Evolutionary conservation across 305 asterid species (phyloP).

Genomic region (Coffea humblotiana): DNA sequence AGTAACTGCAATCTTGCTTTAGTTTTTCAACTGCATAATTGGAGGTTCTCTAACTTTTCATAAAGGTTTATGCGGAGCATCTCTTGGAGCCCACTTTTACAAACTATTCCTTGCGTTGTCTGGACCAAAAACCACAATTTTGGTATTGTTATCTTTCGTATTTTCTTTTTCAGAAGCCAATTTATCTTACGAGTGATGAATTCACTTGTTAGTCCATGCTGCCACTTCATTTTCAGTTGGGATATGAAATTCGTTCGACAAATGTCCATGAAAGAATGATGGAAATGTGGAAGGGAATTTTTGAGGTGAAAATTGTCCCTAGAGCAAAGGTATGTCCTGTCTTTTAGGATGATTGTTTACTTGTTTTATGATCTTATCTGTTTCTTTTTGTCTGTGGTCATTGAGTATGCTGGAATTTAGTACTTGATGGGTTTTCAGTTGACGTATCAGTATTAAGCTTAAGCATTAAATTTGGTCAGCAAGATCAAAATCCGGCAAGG

Average conservation of each 20-base stretch:
- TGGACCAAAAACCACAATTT: slow-evolving; percentile 76
- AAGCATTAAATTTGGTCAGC: background rate
- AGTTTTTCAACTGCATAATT: slow-evolving; percentile 3
- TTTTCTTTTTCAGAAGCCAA: background rate
- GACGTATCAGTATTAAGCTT: background rate
- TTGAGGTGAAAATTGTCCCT: slow-evolving; percentile 74
- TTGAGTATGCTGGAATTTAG: background rate
- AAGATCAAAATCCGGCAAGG: background rate
- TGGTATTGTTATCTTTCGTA: slow-evolving; percentile 46
- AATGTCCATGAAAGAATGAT: slow-evolving; percentile 92
- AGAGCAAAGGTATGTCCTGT: slow-evolving; percentile 62
- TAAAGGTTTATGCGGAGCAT: slow-evolving; percentile 88
- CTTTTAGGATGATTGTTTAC: background rate
- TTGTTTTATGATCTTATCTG: background rate
- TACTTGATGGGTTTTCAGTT: background rate
- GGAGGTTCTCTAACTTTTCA: background rate
- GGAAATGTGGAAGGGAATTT: slow-evolving; percentile 71
- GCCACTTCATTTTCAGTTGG: slow-evolving; percentile 50
- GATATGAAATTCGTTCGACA: slow-evolving; percentile 91
- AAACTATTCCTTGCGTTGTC: slow-evolving; percentile 77
- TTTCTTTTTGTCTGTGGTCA: background rate
- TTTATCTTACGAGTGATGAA: background rate
- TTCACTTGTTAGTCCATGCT: background rate
- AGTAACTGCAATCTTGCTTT: background rate
- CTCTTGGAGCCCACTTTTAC: slow-evolving; percentile 92